Conservation (phyloP, 257 asterid genomes). For the Solanum bulbocastanum region DNA sequence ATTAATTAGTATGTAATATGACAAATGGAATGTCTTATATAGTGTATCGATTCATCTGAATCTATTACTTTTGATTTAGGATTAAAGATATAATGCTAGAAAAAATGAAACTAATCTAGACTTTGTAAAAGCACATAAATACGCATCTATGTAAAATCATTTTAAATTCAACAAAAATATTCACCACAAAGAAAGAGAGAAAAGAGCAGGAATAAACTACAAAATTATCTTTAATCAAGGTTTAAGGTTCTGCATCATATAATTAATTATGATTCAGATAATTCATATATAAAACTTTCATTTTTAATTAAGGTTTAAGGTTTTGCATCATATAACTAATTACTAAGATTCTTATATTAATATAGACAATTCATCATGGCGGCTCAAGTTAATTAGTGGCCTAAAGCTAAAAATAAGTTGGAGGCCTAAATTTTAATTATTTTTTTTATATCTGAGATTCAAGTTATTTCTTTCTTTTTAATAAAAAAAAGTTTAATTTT, state of each 20-base stretch:
- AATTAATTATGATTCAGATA: neutral
- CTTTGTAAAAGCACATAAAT: neutral
- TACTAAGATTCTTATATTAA: neutral
- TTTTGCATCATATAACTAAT: neutral
- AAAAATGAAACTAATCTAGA: neutral
- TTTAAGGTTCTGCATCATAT: neutral
- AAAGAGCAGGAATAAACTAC: neutral
- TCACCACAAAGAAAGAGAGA: neutral
- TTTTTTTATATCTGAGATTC: no score
- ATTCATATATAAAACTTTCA: neutral
- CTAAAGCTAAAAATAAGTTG: no score
- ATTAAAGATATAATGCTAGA: neutral
- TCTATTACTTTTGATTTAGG: no score
- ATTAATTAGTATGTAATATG: no score
- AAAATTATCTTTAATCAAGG: neutral
- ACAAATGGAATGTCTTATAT: neutral
- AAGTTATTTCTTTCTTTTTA: no score
- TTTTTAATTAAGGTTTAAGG: neutral
- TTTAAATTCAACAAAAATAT: neutral
- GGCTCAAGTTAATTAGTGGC: no score
- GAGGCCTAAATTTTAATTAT: no score
- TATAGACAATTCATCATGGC: no score
- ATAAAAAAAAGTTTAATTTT: no score
- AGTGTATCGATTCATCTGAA: neutral
- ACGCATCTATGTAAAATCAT: neutral